Percentiles rank a stretch among this genome's conserved stretches.
These are phyloP conservation scores for Saccharomyces eubayanus DNA, from an alignment of 805 yeast species.

Conservation along the genomic window DNA sequence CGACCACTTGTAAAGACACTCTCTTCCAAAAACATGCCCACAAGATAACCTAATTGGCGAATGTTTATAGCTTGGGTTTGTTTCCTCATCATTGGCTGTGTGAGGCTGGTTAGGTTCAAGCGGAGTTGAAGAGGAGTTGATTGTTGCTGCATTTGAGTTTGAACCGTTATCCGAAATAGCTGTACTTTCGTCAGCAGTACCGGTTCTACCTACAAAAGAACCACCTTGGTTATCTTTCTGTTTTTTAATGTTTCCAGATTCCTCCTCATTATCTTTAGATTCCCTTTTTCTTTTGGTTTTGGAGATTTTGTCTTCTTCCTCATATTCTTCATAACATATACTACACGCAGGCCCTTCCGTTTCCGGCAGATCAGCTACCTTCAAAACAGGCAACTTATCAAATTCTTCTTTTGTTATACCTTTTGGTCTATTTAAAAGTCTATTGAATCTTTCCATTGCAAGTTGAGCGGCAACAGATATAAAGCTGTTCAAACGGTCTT, in stretches of 20 bases:
- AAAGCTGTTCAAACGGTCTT: constrained; percentile 50
- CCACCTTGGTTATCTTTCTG: constrained; percentile 7
- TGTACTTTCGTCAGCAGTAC: not conserved
- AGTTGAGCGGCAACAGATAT: constrained; percentile 61
- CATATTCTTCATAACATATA: constrained; percentile 54
- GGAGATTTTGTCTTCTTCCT: constrained; percentile 15
- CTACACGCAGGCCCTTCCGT: constrained; percentile 40
- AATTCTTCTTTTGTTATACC: constrained; percentile 50
- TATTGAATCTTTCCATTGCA: constrained; percentile 55
- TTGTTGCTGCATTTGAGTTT: not conserved
- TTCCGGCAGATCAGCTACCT: constrained; percentile 28
- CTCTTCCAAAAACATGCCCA: constrained; percentile 75
- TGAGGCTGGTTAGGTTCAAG: constrained; percentile 1
- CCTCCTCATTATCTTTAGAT: constrained; percentile 18
- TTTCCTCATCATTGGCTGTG: constrained; percentile 9
- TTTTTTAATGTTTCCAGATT: constrained; percentile 15
- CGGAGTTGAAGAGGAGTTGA: constrained; percentile 2
- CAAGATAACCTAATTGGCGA: constrained; percentile 73
- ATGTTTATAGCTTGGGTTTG: constrained; percentile 38
- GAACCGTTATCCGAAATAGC: not conserved
- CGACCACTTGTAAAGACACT: constrained; percentile 83
- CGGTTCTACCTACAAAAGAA: not conserved
- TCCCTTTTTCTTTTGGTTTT: constrained; percentile 15
- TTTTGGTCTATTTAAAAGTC: constrained; percentile 39
- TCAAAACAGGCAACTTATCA: constrained; percentile 39